Evolutionary conservation across 495 filamentous ascomycete species (phyloP).

Genomic region (Talaromyces proteolyticus): DNA sequence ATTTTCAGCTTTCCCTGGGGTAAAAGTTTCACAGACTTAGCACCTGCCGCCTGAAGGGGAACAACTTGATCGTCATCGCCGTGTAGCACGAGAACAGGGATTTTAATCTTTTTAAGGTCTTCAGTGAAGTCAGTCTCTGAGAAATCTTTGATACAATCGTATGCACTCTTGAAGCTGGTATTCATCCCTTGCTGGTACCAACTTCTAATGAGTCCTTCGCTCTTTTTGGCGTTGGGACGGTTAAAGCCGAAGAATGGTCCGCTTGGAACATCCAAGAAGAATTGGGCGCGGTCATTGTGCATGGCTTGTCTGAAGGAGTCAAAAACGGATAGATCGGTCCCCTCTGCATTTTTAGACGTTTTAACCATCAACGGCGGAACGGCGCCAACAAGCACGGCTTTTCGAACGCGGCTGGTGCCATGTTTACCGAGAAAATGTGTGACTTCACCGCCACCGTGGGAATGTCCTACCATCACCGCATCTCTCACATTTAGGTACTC

Average conservation of each 20-base stretch:
- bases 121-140: slow-evolving; percentile 35
- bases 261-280: slow-evolving; percentile 32
- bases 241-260: slow-evolving; percentile 41
- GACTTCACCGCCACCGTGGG: slow-evolving; percentile 36
- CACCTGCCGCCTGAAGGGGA: slow-evolving; percentile 21
- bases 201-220: slow-evolving; percentile 28
- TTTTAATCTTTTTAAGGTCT: slow-evolving; percentile 32
- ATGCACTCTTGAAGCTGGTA: slow-evolving; percentile 26
- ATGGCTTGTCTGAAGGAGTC: slow-evolving; percentile 29
- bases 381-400: slow-evolving; percentile 29
- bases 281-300: slow-evolving; percentile 27
- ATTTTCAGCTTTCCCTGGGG: slow-evolving; percentile 30
- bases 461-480: slow-evolving; percentile 32
- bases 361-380: slow-evolving; percentile 31
- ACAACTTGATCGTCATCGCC: slow-evolving; percentile 35
- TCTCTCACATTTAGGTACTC: slow-evolving; percentile 24
- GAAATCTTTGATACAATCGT: slow-evolving; percentile 32
- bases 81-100: slow-evolving; percentile 28
- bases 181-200: slow-evolving; percentile 40
- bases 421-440: slow-evolving; percentile 25
- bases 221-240: slow-evolving; percentile 21
- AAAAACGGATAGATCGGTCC: slow-evolving; percentile 25
- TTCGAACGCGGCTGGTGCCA: slow-evolving; percentile 27
- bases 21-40: slow-evolving; percentile 25
- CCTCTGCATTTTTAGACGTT: slow-evolving; percentile 22